Evolutionary conservation across 1,139 yeast species (phyloP), one percentile per base, ranked within the genome.

Genomic region (Protomyces macrosporus): DNA sequence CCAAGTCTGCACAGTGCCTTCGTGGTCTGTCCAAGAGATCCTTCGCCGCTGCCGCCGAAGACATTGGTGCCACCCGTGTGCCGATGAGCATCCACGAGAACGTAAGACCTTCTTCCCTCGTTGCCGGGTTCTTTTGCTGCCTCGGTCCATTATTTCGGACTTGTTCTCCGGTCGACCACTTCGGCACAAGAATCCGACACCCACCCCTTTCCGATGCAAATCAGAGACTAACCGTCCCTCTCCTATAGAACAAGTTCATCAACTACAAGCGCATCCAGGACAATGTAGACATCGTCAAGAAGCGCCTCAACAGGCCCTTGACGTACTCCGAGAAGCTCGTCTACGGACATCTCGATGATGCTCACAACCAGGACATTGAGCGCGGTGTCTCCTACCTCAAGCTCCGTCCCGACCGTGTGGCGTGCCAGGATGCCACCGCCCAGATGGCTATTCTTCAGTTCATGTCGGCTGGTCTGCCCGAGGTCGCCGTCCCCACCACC

Each of bases 371-470:
- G 81, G 96, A 89, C 68, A 90, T 91, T 73, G 88, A 87, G 81
- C 88, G 98, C 80, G 98, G 98, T 81, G 88, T 87, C 68, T 88
- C 97, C 51, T 93, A 93, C 82, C 84, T 93, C 80, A 91, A 93
- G 81, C 86, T 93, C 77, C 88, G 97, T 81, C 98, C 98, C 67
- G 98, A 93, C 79, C 89, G 98, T 81, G 98, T 93, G 73, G 98
- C 98, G 67, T 91, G 97, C 84, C 98, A 93, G 82, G 98, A 93
- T 83, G 98, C 98, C 72, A 91, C 98, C 69, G 98, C 98, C 71
- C 98, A 93, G 82, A 93, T 93, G 98, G 98, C 98, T 71, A 89
- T 93, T 74, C 82, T 93, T 76, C 98, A 93, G 82, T 91, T 91
- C 79, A 91, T 91, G 97, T 87, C 96, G 71, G 97, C 97, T 70